A percentile compares a stretch with the other conserved stretches of the same genome.
Conservation (phyloP, 2,329 filamentous ascomycete species). For the Penicillium sp. region DNA sequence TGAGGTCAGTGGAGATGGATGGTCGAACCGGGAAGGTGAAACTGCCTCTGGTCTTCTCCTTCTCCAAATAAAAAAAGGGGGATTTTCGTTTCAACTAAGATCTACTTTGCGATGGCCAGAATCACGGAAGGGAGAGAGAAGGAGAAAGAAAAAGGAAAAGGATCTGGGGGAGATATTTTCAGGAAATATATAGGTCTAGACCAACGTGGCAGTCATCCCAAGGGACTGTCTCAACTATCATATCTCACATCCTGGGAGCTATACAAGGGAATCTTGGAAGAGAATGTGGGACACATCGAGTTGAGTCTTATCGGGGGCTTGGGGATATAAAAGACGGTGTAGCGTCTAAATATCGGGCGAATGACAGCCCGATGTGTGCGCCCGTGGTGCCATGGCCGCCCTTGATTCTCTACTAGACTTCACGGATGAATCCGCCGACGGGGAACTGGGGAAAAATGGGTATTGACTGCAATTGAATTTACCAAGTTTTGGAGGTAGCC, state of each 20-base stretch:
- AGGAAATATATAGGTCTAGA: too few relatives aligned
- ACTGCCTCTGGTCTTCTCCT: not conserved
- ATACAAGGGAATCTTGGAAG: too few relatives aligned
- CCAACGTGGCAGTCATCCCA: too few relatives aligned
- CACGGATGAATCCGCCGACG: not conserved
- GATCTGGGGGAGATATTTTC: too few relatives aligned
- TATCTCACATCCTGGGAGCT: too few relatives aligned
- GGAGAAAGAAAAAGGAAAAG: not conserved
- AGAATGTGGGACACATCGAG: not conserved
- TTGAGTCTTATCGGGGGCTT: not conserved
- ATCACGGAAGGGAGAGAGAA: not conserved
- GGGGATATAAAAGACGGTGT: conserved; percentile 20
- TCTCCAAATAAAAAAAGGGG: not conserved
- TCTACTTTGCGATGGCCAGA: not conserved
- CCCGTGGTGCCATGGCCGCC: conserved; percentile 19
- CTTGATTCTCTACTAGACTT: conserved; percentile 2
- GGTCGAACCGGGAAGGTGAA: conserved; percentile 1
- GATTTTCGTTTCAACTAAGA: conserved; percentile 3
- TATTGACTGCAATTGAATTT: not conserved
- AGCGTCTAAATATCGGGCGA: conserved; percentile 19
- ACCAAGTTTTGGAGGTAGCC: not conserved
- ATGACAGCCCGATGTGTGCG: conserved; percentile 19
- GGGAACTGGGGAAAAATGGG: not conserved
- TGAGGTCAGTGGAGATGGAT: conserved; percentile 14
- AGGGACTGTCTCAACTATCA: too few relatives aligned